These are phyloP conservation scores for Penicillium verrucosum DNA, from an alignment of 2,329 filamentous ascomycete species.

Conservation along the genomic window DNA sequence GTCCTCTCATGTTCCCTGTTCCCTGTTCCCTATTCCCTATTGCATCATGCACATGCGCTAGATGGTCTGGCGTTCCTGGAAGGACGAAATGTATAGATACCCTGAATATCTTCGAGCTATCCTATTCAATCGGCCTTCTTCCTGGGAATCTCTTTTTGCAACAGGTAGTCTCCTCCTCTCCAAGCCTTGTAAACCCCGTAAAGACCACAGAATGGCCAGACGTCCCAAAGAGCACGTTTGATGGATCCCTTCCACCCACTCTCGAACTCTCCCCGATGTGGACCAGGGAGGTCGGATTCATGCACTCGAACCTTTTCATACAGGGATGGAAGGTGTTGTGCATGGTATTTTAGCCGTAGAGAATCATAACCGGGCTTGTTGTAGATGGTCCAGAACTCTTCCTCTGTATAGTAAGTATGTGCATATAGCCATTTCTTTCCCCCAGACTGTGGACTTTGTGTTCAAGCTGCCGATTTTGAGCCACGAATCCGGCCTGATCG, in stretches of 20 bases:
- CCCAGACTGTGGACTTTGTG: constrained; percentile 64
- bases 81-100: constrained; percentile 2
- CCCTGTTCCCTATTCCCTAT: not conserved
- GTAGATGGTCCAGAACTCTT: constrained; percentile 46
- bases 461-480: constrained; percentile 69
- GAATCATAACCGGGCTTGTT: constrained; percentile 38
- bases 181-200: constrained; percentile 26
- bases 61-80: constrained; percentile 1
- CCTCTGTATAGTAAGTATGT: constrained; percentile 74
- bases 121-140: constrained; percentile 8
- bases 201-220: constrained; percentile 27
- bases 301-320: constrained; percentile 36
- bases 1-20: not conserved
- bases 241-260: constrained; percentile 13
- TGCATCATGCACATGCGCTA: constrained; percentile 1
- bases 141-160: constrained; percentile 9
- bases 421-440: constrained; percentile 88
- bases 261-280: constrained; percentile 11
- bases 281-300: constrained; percentile 14
- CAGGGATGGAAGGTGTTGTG: constrained; percentile 33
- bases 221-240: constrained; percentile 16
- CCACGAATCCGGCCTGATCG: constrained; percentile 58
- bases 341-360: constrained; percentile 40
- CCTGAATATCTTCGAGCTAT: not conserved
- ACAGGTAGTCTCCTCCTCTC: constrained; percentile 25